Conservation (phyloP, 2,329 filamentous ascomycete species). For the Trichoderma atrobrunneum region DNA sequence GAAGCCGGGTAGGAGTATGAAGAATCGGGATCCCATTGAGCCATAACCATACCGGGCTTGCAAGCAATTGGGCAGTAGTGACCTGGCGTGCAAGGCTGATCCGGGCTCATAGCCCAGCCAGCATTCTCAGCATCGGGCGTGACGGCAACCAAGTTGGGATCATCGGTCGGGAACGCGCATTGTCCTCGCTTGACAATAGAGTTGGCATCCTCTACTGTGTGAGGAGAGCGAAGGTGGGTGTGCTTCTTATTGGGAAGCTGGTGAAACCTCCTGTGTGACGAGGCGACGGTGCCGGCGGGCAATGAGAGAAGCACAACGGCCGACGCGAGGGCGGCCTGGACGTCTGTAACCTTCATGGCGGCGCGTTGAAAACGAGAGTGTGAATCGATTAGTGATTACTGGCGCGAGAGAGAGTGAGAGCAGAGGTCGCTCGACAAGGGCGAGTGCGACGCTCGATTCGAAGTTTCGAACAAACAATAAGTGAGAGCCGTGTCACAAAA, state of each 20-base stretch:
- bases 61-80: slow-evolving; percentile 76
- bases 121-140: slow-evolving; percentile 63
- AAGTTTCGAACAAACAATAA: background rate
- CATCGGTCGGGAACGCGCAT: slow-evolving; percentile 62
- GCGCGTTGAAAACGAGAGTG: slow-evolving; percentile 7
- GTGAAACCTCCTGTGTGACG: slow-evolving; percentile 36
- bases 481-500: slow-evolving; percentile 12
- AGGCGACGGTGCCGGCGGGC: slow-evolving; percentile 35
- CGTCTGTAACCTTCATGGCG: slow-evolving; percentile 53
- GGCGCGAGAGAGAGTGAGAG: background rate
- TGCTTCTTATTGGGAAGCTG: slow-evolving; percentile 43
- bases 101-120: slow-evolving; percentile 78
- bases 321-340: slow-evolving; percentile 50
- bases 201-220: slow-evolving; percentile 23
- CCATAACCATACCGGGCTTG: slow-evolving; percentile 70
- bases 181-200: slow-evolving; percentile 52
- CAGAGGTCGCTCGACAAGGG: background rate
- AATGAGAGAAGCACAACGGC: slow-evolving; percentile 47
- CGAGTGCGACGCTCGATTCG: slow-evolving; percentile 7
- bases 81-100: slow-evolving; percentile 65
- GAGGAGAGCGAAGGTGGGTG: slow-evolving; percentile 30
- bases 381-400: slow-evolving; percentile 9
- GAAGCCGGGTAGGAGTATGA: slow-evolving; percentile 67
- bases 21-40: slow-evolving; percentile 73
- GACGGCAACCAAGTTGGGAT: slow-evolving; percentile 65